Evolutionary conservation across 305 asterid genomes (phyloP).

Genomic region (Ilex paraguariensis): DNA sequence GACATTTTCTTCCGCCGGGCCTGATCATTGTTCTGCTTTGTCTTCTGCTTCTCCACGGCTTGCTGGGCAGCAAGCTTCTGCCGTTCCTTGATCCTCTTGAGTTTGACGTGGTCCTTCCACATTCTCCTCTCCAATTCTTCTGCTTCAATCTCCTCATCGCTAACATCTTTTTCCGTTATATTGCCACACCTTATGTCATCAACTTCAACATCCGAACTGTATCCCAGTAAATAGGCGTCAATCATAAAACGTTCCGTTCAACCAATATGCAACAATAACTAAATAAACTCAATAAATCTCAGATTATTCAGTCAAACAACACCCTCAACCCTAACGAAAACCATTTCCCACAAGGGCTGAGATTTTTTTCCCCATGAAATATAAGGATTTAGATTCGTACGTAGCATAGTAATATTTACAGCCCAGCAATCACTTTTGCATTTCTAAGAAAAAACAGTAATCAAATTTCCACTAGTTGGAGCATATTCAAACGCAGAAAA

Average conservation of each 20-base stretch:
- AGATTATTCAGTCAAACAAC: background rate
- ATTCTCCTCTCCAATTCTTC: slow-evolving; percentile 64
- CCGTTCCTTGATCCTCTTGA: slow-evolving; percentile 59
- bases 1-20: slow-evolving; percentile 85
- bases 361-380: background rate
- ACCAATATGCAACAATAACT: slow-evolving; percentile 1
- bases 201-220: slow-evolving; percentile 46
- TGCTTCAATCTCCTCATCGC: slow-evolving; percentile 73
- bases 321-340: background rate
- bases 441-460: too few relatives aligned
- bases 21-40: slow-evolving; percentile 51
- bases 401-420: too few relatives aligned
- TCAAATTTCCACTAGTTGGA: too few relatives aligned
- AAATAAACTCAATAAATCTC: background rate
- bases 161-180: slow-evolving; percentile 59
- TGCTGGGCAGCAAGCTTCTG: slow-evolving; percentile 48
- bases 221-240: slow-evolving; percentile 12
- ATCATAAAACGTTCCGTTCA: slow-evolving; percentile 12
- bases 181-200: slow-evolving; percentile 42
- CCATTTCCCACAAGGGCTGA: background rate
- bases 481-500: background rate
- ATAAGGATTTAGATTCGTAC: too few relatives aligned
- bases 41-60: slow-evolving; percentile 57
- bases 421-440: too few relatives aligned
- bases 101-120: slow-evolving; percentile 77